Percentiles rank a stretch among this genome's conserved stretches.
These are phyloP conservation scores for Sporothrix pallida DNA, from an alignment of 2,329 filamentous ascomycete genomes.

Conservation along the genomic window DNA sequence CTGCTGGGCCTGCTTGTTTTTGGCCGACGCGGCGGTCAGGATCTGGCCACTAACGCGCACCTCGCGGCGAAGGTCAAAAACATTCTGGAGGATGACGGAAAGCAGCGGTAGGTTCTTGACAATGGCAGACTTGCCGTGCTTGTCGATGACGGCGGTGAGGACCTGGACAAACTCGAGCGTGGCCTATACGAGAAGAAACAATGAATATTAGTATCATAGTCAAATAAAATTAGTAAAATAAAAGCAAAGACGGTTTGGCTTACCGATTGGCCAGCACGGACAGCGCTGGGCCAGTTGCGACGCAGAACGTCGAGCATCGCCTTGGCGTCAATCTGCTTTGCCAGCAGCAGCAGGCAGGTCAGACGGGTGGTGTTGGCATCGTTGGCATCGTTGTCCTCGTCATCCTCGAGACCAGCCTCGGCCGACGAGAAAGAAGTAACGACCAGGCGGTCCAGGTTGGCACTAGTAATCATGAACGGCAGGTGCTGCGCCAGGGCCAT, in stretches of 20 bases:
- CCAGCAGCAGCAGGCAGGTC: conserved; percentile 74
- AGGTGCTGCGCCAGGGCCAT: conserved; percentile 80
- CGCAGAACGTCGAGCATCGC: conserved; percentile 76
- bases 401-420: conserved; percentile 62
- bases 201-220: conserved; percentile 41
- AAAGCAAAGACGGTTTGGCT: conserved; percentile 43
- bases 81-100: conserved; percentile 66
- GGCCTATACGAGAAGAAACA: conserved; percentile 53
- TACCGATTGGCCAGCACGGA: conserved; percentile 66
- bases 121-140: conserved; percentile 78
- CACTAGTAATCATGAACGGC: conserved; percentile 84
- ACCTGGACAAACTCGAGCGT: conserved; percentile 72
- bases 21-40: background rate
- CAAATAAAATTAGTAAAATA: background rate
- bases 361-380: conserved; percentile 68
- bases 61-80: conserved; percentile 69
- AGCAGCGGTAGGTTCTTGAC: conserved; percentile 74
- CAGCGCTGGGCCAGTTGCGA: conserved; percentile 72
- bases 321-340: conserved; percentile 77
- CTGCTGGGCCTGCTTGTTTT: background rate
- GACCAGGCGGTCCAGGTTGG: conserved; percentile 74
- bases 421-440: conserved; percentile 75
- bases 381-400: conserved; percentile 63
- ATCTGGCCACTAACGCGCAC: conserved; percentile 37
- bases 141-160: conserved; percentile 73